Base-by-base conservation (phyloP, 1,284 basidiomycete genomes). In the Trichosporon faecale region DNA sequence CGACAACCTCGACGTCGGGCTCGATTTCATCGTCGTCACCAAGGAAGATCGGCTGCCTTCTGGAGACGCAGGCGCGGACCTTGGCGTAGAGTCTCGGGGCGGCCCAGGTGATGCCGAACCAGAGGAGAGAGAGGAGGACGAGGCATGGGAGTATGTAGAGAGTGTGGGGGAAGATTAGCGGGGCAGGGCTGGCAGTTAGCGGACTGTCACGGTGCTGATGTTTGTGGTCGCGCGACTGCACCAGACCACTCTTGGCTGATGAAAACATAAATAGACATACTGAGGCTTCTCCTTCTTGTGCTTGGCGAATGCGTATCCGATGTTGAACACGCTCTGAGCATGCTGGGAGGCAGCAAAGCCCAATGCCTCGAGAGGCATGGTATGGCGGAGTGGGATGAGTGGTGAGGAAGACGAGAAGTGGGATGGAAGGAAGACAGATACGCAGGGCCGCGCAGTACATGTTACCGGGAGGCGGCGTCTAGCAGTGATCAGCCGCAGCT, bases 121-220 rank as follows among this genome's bases (percentile, higher is more conserved):
- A 77, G 49, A 77, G 70, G 44, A 77, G 70, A 2, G 82, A 83
- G 31, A 76, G 44, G 35, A 72, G 63, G 12, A 78, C 79, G 49
- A 81, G 70, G 44, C 81, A 68, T 14, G 83, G 83, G 3, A 83
- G 76, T 65, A 82, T 73, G 66, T 80, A 80, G 18, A 84, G 77
- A 23, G 76, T 79, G 66, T 83, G 77, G 14, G 66, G 65, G 11
- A 81, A 64, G 37, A 81, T 57, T 23, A 81, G 69, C 3, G 77
- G 78, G 2, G 76, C 66, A 18, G 79, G 81, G 52, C 81, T 82
- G 72, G 8, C 12, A 18, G 57, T 61, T 29, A 31, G 57, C 29
- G 29, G 11, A 23, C 55, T 31, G 55, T 27, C 52, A 25, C 52
- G 29, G 61, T n/a, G n/a, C n/a, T n/a, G n/a, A n/a, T n/a, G n/a